Conservation (phyloP, 257 asterid genomes). For the Solanum dulcamara region DNA sequence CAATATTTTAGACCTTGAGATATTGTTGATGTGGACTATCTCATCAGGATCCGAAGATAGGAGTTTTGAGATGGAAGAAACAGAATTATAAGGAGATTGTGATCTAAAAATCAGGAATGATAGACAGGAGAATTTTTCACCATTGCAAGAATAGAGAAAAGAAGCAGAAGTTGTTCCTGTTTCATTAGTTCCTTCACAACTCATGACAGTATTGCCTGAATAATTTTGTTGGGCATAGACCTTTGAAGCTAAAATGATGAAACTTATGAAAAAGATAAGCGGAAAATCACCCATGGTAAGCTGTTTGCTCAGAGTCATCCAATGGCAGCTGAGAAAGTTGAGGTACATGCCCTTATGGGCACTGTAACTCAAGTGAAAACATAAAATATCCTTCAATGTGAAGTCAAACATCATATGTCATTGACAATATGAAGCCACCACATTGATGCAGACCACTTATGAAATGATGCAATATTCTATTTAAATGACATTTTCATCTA, state of each 20-base stretch:
- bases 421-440: not conserved
- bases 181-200: slow-evolving; percentile 23
- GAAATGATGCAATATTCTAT: not conserved
- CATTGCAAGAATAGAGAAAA: slow-evolving; percentile 44
- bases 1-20: slow-evolving; percentile 22
- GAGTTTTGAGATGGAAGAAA: slow-evolving; percentile 38
- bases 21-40: slow-evolving; percentile 29
- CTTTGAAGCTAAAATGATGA: slow-evolving; percentile 4
- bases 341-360: not conserved
- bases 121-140: slow-evolving; percentile 20
- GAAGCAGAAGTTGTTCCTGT: slow-evolving; percentile 27
- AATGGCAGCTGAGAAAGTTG: slow-evolving; percentile 29
- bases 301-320: slow-evolving; percentile 33
- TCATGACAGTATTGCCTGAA: slow-evolving; percentile 19
- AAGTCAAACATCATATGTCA: not conserved
- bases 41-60: slow-evolving; percentile 27
- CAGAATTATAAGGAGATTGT: slow-evolving; percentile 18
- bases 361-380: slow-evolving; percentile 25
- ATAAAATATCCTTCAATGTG: slow-evolving; percentile 12
- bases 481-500: not conserved
- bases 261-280: slow-evolving; percentile 3
- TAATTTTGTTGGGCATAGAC: slow-evolving; percentile 36
- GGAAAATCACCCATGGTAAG: slow-evolving; percentile 7
- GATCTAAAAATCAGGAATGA: slow-evolving; percentile 45
- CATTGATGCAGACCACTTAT: not conserved